phyloP scores from a whole-genome alignment of 495 filamentous ascomycete species.

The Ramalina peruviana region DNA sequence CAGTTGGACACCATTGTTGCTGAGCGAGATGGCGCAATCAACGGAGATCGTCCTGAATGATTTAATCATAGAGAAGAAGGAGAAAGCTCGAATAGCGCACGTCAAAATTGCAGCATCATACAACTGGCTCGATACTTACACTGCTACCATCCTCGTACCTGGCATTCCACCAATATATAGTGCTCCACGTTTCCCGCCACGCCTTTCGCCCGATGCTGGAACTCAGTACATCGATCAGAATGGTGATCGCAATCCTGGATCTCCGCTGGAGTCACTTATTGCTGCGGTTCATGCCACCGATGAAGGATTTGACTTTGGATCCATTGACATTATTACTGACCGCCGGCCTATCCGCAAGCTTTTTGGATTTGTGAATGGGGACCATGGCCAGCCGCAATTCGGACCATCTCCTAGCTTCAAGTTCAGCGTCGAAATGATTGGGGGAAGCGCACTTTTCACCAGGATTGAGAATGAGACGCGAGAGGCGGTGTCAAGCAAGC shows the following conservation, averaged over 20 bases:
- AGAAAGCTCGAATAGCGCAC: background rate
- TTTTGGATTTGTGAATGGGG: background rate
- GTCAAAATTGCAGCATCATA: conserved; percentile 6
- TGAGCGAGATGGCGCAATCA: too few species aligned
- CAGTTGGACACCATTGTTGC: too few species aligned
- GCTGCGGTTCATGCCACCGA: background rate
- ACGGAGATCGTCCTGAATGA: too few species aligned
- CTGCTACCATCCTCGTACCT: conserved; percentile 5
- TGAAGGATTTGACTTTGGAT: conserved; percentile 1
- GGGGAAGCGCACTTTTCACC: conserved; percentile 5
- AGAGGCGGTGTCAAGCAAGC: background rate
- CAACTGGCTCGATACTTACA: conserved; percentile 5
- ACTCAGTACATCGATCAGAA: conserved; percentile 4
- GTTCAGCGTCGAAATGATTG: background rate
- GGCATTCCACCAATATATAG: conserved; percentile 6
- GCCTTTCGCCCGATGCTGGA: background rate
- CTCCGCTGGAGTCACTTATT: background rate
- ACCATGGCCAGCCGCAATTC: background rate
- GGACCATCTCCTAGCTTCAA: background rate
- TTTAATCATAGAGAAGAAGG: too few species aligned
- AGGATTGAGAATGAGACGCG: background rate
- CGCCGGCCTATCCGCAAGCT: background rate
- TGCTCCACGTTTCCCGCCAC: background rate
- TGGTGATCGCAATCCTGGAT: conserved; percentile 1
- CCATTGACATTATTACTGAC: conserved; percentile 2